A percentile compares a stretch with the other conserved stretches of the same genome.
These are phyloP conservation scores for Paxillus rubicundulus DNA, from an alignment of 768 basidiomycete species.

Conservation along the genomic window DNA sequence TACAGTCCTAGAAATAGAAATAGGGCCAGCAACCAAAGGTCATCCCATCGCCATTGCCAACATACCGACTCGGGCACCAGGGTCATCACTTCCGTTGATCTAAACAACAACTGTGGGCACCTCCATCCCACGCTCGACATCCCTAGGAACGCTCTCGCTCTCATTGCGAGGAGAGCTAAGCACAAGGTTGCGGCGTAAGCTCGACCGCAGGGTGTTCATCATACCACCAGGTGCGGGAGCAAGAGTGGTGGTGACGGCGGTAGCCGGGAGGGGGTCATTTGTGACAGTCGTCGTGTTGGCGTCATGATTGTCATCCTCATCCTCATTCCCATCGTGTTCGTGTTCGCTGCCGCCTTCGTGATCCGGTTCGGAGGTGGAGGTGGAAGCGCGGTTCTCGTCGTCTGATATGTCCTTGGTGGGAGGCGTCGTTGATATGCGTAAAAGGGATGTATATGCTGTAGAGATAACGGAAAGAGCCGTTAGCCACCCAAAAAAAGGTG, in stretches of 20 bases:
- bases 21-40: not conserved
- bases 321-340: constrained; percentile 17
- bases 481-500: not conserved
- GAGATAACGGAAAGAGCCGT: not conserved
- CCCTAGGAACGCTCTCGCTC: constrained; percentile 27
- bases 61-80: not conserved
- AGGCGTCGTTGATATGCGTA: constrained; percentile 74
- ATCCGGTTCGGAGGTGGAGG: constrained; percentile 28
- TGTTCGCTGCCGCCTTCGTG: constrained; percentile 9
- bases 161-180: constrained; percentile 18
- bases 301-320: not conserved
- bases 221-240: constrained; percentile 13
- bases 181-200: constrained; percentile 24
- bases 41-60: not conserved
- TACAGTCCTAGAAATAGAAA: not conserved
- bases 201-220: constrained; percentile 25
- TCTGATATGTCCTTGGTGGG: constrained; percentile 43
- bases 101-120: constrained; percentile 1
- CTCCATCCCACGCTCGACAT: constrained; percentile 24
- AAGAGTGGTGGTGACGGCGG: not conserved
- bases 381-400: constrained; percentile 25
- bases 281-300: not conserved
- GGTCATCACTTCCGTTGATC: too few relatives aligned
- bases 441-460: constrained; percentile 81
- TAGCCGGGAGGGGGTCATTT: constrained; percentile 11